Conservation (phyloP, 768 basidiomycete species). For the Rhodotorula toruloides region DNA sequence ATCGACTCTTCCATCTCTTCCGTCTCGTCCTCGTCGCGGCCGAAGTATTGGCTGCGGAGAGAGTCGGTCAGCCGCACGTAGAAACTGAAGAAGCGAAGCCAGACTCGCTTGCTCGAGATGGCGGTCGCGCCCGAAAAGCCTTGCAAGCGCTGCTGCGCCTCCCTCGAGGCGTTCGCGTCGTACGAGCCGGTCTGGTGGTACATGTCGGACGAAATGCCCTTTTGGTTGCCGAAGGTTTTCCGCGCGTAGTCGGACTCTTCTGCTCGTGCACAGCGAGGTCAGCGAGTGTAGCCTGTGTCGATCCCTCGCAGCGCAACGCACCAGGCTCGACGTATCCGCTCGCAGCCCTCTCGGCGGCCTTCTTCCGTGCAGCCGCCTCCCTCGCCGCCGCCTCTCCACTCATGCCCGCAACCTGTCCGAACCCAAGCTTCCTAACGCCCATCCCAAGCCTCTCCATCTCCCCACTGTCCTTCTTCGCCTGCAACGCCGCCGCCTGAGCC, state of each 20-base stretch:
- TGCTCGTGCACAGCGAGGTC: not conserved
- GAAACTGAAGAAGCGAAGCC: not conserved
- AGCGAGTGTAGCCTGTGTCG: no score
- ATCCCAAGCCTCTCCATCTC: constrained; percentile 60
- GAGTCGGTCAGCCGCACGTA: not conserved
- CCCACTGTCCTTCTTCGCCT: constrained; percentile 51
- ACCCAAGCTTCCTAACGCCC: constrained; percentile 74
- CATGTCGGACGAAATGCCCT: constrained; percentile 92
- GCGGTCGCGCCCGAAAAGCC: constrained; percentile 85
- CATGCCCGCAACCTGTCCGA: constrained; percentile 56
- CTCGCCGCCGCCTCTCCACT: constrained; percentile 40
- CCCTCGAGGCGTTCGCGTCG: constrained; percentile 63
- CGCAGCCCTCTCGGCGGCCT: constrained; percentile 52
- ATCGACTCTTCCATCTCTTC: constrained; percentile 51
- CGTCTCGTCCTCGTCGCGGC: constrained; percentile 57
- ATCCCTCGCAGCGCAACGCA: not conserved
- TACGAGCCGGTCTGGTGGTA: constrained; percentile 87
- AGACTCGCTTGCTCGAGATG: constrained; percentile 51
- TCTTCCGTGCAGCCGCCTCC: constrained; percentile 61
- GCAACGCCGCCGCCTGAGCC: constrained; percentile 31
- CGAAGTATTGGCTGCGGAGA: constrained; percentile 70
- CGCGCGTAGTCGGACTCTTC: not conserved
- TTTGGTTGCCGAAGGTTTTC: constrained; percentile 19
- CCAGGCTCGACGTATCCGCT: constrained; percentile 47
- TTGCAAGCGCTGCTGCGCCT: constrained; percentile 75